Percentiles rank a stretch among this genome's conserved stretches.
These are phyloP conservation scores for Petunia secreta DNA, from an alignment of 257 asterid genomes.

Conservation along the genomic window DNA sequence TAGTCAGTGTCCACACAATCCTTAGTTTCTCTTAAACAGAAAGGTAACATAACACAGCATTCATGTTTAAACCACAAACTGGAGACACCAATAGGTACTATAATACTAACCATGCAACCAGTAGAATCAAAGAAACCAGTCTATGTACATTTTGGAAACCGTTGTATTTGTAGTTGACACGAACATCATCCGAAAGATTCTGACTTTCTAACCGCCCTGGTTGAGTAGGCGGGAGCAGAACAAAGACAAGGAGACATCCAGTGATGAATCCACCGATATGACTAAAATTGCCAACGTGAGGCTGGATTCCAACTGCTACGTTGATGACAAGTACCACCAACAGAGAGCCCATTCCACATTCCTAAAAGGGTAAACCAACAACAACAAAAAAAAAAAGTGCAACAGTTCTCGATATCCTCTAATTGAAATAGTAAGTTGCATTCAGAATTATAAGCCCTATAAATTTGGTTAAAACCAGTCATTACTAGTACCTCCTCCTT, in stretches of 20 bases:
- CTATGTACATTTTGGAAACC: conserved; percentile 62
- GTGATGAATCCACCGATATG: conserved; percentile 89
- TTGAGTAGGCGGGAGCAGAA: conserved; percentile 76
- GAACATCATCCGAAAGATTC: conserved; percentile 51
- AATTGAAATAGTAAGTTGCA: too few relatives aligned
- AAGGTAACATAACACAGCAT: neutral
- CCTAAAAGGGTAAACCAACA: conserved; percentile 37
- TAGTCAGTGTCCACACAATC: neutral
- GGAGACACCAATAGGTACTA: neutral
- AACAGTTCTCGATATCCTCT: too few relatives aligned
- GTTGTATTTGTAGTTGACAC: conserved; percentile 63
- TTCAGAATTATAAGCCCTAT: too few relatives aligned
- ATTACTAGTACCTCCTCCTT: conserved; percentile 52
- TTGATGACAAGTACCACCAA: conserved; percentile 62
- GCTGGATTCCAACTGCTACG: conserved; percentile 76
- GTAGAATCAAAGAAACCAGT: conserved; percentile 53
- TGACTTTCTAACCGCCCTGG: conserved; percentile 75
- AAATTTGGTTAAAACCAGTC: too few relatives aligned
- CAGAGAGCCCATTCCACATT: conserved; percentile 66
- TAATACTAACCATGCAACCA: conserved; percentile 61
- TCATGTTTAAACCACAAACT: neutral
- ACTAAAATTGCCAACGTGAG: conserved; percentile 77
- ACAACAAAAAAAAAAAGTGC: neutral
- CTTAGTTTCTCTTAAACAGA: neutral
- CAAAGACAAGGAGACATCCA: conserved; percentile 76